Evolutionary conservation across 106 monocot species (phyloP).

Genomic region (Platanthera zijinensis): DNA sequence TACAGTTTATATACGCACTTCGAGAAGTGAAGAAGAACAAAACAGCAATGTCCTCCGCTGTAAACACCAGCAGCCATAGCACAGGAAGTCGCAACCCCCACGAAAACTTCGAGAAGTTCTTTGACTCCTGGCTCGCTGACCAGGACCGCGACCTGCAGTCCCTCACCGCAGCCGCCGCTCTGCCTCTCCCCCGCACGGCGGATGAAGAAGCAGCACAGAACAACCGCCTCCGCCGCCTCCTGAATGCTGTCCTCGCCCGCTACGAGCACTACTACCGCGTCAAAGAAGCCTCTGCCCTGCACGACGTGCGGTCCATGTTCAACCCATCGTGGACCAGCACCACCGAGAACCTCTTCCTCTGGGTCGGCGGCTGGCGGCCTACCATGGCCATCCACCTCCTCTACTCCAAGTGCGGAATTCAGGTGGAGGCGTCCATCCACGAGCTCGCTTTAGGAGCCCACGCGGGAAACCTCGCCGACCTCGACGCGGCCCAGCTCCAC

Average conservation of each 20-base stretch:
- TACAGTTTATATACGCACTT: no score
- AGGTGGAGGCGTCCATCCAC: constrained; percentile 30
- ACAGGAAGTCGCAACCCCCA: not conserved
- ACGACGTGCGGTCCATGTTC: constrained; percentile 48
- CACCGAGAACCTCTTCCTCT: constrained; percentile 51
- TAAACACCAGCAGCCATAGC: no score
- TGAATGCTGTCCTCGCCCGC: constrained; percentile 33
- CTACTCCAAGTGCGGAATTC: constrained; percentile 62
- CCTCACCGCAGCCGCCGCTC: constrained; percentile 22
- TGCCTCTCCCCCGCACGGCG: not conserved
- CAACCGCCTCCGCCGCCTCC: constrained; percentile 10
- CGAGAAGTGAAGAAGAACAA: no score
- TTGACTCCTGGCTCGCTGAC: constrained; percentile 37
- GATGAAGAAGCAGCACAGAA: not conserved
- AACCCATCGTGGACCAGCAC: constrained; percentile 48
- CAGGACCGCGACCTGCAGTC: constrained; percentile 30
- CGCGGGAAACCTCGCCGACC: constrained; percentile 24
- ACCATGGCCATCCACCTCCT: constrained; percentile 49
- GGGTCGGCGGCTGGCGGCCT: constrained; percentile 79
- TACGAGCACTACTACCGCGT: constrained; percentile 60
- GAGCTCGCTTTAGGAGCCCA: constrained; percentile 19
- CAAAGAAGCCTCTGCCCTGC: constrained; percentile 23
- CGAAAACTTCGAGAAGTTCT: constrained; percentile 39
- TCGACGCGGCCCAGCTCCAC: constrained; percentile 22
- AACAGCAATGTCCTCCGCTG: no score